A percentile compares a stretch with the other conserved stretches of the same genome.
Conservation (phyloP, 768 basidiomycete species). For the Boletus tomentosulus region DNA sequence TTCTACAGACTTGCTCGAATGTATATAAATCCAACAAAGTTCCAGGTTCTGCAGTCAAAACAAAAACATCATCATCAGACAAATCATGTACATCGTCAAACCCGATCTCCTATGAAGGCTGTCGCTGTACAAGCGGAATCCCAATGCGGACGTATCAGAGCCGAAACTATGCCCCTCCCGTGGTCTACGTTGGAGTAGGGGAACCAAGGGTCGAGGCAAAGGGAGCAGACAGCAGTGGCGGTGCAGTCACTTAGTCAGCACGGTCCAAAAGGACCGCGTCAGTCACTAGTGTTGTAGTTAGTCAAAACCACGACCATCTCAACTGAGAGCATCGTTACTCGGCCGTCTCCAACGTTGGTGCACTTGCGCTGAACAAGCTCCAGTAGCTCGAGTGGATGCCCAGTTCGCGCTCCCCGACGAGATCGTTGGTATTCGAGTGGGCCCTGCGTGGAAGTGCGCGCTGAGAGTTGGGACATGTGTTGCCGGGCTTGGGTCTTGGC, state of each 20-base stretch:
- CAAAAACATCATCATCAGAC: too few relatives aligned
- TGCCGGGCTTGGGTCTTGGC: not conserved
- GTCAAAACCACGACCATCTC: too few relatives aligned
- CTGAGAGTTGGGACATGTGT: conserved; percentile 17
- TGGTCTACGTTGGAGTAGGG: not conserved
- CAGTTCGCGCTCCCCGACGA: conserved; percentile 11
- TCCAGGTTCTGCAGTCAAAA: not conserved
- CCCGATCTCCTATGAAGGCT: not conserved
- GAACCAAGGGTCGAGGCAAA: too few relatives aligned
- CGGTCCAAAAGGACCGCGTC: too few relatives aligned
- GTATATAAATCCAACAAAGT: not conserved
- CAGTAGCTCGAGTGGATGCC: conserved; percentile 27
- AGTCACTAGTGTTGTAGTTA: too few relatives aligned
- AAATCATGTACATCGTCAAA: too few relatives aligned
- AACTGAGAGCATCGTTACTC: too few relatives aligned
- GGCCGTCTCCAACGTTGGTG: not conserved
- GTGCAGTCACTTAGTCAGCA: too few relatives aligned
- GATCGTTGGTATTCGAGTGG: not conserved
- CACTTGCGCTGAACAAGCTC: conserved; percentile 2
- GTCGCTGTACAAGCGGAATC: not conserved
- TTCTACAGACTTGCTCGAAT: not conserved
- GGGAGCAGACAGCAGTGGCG: too few relatives aligned
- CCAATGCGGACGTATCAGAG: not conserved
- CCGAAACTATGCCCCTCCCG: not conserved
- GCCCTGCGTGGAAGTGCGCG: conserved; percentile 5